These are phyloP conservation scores for Tylopilus orsonianus DNA, from an alignment of 1,284 basidiomycete species.

Conservation along the genomic window DNA sequence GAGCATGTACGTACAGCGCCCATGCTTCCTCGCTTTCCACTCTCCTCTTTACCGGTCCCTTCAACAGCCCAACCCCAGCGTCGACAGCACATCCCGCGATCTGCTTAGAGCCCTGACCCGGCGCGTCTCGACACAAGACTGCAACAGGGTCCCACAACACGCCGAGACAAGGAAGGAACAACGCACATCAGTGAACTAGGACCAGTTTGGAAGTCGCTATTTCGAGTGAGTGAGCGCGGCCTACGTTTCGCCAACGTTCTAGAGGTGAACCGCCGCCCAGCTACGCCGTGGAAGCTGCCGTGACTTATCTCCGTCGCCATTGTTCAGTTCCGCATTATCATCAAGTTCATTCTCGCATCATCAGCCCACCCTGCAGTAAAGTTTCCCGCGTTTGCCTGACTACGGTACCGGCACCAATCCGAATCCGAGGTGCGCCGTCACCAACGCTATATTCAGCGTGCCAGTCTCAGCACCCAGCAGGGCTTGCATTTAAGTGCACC, in stretches of 20 bases:
- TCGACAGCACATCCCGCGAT: neutral
- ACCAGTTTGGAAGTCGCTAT: constrained; percentile 13
- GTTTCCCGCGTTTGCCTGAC: neutral
- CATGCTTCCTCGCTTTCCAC: neutral
- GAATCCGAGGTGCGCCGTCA: constrained; percentile 4
- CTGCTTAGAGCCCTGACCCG: constrained; percentile 4
- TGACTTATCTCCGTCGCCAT: constrained; percentile 24
- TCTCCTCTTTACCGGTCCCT: neutral
- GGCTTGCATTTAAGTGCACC: neutral
- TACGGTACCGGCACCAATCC: neutral
- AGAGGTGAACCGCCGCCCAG: constrained; percentile 1
- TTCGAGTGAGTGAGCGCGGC: constrained; percentile 10
- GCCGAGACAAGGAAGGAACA: constrained; percentile 23
- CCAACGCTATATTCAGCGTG: constrained; percentile 1
- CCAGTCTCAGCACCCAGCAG: constrained; percentile 1
- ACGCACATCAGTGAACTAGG: constrained; percentile 3
- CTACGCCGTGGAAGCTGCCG: constrained; percentile 12
- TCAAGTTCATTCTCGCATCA: neutral
- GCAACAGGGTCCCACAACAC: constrained; percentile 12
- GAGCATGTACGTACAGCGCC: constrained; percentile 11
- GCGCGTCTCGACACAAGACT: constrained; percentile 9
- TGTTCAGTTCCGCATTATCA: constrained; percentile 21
- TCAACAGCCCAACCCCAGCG: neutral
- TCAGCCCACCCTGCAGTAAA: constrained; percentile 2
- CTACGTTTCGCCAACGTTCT: constrained; percentile 4